Evolutionary conservation across 2,329 filamentous ascomycete genomes (phyloP).

Genomic region (Aspergillus tamarii): DNA sequence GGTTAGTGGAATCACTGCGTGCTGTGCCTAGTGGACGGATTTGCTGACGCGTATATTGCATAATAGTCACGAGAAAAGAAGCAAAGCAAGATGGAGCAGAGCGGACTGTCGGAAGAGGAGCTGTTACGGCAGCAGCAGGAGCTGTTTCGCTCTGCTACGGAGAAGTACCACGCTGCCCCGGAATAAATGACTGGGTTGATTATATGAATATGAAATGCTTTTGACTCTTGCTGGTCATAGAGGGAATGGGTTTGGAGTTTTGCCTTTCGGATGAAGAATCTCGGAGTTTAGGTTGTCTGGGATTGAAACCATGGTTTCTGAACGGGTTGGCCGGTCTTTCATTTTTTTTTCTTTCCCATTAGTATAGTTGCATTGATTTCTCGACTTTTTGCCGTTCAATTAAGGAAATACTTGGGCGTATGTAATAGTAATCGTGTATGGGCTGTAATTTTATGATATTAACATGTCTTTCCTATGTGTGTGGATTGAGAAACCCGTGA

Average conservation of each 20-base stretch:
- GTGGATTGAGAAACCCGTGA: background rate
- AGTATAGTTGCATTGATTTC: background rate
- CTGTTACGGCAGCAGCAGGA: constrained; percentile 86
- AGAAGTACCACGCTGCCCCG: constrained; percentile 65
- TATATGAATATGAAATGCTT: constrained; percentile 6
- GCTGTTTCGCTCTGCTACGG: constrained; percentile 80
- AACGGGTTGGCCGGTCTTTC: constrained; percentile 4
- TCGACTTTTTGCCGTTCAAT: background rate
- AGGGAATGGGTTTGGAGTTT: constrained; percentile 32
- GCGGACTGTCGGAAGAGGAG: constrained; percentile 88
- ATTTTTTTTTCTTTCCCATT: background rate
- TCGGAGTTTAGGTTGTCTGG: constrained; percentile 12
- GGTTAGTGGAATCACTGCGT: constrained; percentile 53
- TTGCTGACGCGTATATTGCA: constrained; percentile 21
- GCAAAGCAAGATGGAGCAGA: constrained; percentile 94
- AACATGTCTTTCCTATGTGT: background rate
- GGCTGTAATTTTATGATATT: background rate
- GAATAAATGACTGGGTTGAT: constrained; percentile 29
- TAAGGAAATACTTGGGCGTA: background rate
- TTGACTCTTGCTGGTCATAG: constrained; percentile 38
- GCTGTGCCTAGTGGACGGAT: background rate
- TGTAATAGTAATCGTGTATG: background rate
- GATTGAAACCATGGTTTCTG: constrained; percentile 8
- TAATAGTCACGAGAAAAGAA: constrained; percentile 89
- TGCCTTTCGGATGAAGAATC: constrained; percentile 8